phyloP scores from a whole-genome alignment of 192 early-diverging fungal genomes.

The Coemansia sp. region DNA sequence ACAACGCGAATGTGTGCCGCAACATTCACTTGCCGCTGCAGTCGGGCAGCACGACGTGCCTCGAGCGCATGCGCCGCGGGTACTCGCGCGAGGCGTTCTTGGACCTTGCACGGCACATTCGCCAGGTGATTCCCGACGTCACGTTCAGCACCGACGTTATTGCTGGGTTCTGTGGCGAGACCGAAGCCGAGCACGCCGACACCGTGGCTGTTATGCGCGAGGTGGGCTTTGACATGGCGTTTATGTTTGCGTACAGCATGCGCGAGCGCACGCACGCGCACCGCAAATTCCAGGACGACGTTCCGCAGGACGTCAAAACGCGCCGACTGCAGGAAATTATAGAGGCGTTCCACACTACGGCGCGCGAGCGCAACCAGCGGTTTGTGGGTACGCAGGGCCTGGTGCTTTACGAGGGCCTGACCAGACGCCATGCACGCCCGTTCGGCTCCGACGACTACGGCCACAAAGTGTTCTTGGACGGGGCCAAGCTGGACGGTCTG shows the following conservation, averaged over 20 bases:
- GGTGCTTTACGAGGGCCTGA: conserved; percentile 59
- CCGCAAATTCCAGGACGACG: conserved; percentile 64
- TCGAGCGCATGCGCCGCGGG: conserved; percentile 74
- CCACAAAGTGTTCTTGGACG: conserved; percentile 63
- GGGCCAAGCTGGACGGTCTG: conserved; percentile 11
- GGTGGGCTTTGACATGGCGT: conserved; percentile 71
- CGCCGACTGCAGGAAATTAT: conserved; percentile 67
- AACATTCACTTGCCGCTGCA: conserved; percentile 73
- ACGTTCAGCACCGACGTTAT: conserved; percentile 75
- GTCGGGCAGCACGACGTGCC: conserved; percentile 63
- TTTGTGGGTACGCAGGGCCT: conserved; percentile 52
- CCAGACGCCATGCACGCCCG: conserved; percentile 41
- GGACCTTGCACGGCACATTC: conserved; percentile 63
- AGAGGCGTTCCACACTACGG: conserved; percentile 59
- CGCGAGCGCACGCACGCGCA: conserved; percentile 74
- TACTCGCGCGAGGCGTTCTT: conserved; percentile 71
- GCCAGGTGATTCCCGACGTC: conserved; percentile 66
- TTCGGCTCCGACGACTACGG: conserved; percentile 67
- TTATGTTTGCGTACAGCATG: conserved; percentile 81
- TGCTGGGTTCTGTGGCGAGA: conserved; percentile 77
- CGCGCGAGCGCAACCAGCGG: conserved; percentile 53
- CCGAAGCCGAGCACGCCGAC: conserved; percentile 67
- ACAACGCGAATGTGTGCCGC: conserved; percentile 67
- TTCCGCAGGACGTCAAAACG: conserved; percentile 61
- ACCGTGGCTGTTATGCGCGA: conserved; percentile 65